Evolutionary conservation across 108 stramenopile species (phyloP).

Genomic region (Nitzschia inconspicua): DNA sequence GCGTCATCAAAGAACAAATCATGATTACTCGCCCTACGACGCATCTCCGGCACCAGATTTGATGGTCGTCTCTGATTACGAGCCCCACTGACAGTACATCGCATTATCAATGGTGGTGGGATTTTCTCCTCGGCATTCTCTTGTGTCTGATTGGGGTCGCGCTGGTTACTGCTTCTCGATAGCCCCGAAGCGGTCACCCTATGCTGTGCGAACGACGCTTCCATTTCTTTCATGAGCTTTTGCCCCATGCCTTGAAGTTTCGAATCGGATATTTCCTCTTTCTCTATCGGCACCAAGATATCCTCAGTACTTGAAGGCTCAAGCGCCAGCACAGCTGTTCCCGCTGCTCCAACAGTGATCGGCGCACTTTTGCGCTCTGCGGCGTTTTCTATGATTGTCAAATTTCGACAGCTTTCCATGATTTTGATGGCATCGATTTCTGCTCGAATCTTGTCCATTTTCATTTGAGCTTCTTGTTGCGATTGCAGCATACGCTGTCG

Average conservation of each 20-base stretch:
- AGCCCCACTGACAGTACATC: too few species aligned
- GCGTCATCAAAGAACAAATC: constrained; percentile 25
- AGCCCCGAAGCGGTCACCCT: neutral
- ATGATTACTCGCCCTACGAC: constrained; percentile 1
- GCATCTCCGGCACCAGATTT: constrained; percentile 31
- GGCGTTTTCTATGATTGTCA: neutral
- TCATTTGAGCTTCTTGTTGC: constrained; percentile 10
- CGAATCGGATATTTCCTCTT: neutral
- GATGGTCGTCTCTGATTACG: too few species aligned
- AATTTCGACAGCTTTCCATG: neutral
- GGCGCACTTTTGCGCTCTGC: neutral
- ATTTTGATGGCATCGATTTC: constrained; percentile 25
- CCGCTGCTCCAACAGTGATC: neutral
- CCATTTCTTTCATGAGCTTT: neutral
- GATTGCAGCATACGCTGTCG: constrained; percentile 1
- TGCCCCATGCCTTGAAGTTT: neutral
- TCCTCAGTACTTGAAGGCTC: neutral
- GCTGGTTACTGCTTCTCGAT: neutral
- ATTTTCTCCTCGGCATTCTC: neutral
- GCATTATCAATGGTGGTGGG: too few species aligned
- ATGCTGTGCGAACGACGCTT: neutral
- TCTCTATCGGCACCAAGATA: neutral
- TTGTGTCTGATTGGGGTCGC: neutral
- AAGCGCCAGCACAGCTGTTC: too few species aligned
- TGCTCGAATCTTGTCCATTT: constrained; percentile 21